Evolutionary conservation across 805 yeast genomes (phyloP).

Genomic region (Brettanomyces naardenensis): DNA sequence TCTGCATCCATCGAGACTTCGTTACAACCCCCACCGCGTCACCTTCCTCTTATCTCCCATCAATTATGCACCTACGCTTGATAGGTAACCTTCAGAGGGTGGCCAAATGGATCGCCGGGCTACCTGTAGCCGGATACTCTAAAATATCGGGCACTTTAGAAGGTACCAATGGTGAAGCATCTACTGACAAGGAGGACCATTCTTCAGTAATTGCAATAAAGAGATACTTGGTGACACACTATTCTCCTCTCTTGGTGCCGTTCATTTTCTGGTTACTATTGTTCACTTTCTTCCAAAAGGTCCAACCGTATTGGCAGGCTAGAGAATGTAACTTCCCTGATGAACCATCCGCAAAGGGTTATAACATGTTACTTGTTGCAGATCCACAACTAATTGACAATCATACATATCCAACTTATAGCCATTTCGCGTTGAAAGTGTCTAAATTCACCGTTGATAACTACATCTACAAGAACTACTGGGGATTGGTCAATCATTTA

Average conservation of each 20-base stretch:
- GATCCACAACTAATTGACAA: conserved; percentile 92
- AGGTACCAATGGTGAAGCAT: too few species aligned
- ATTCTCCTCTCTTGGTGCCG: conserved; percentile 2
- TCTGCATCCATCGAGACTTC: too few species aligned
- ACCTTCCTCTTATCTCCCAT: too few species aligned
- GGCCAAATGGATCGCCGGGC: too few species aligned
- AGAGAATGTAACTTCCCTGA: conserved; percentile 10
- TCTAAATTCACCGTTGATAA: conserved; percentile 63
- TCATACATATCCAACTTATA: conserved; percentile 76
- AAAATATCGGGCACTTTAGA: too few species aligned
- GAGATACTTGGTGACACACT: too few species aligned
- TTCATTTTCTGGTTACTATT: conserved; percentile 7
- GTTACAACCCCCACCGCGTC: too few species aligned
- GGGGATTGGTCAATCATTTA: conserved; percentile 44
- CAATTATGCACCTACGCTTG: too few species aligned
- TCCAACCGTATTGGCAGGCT: conserved; percentile 9
- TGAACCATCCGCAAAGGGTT: conserved; percentile 2
- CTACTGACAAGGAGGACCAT: too few species aligned
- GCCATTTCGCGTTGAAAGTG: conserved; percentile 40
- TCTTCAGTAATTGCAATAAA: too few species aligned
- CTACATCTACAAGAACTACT: conserved; percentile 73
- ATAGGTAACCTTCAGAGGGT: too few species aligned
- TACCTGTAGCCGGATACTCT: too few species aligned
- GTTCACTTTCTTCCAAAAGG: conserved; percentile 9
- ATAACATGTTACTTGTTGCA: conserved; percentile 46